These are phyloP conservation scores for Magnusiomyces tetraspermus DNA, from an alignment of 1,139 yeast species.

Conservation along the genomic window DNA sequence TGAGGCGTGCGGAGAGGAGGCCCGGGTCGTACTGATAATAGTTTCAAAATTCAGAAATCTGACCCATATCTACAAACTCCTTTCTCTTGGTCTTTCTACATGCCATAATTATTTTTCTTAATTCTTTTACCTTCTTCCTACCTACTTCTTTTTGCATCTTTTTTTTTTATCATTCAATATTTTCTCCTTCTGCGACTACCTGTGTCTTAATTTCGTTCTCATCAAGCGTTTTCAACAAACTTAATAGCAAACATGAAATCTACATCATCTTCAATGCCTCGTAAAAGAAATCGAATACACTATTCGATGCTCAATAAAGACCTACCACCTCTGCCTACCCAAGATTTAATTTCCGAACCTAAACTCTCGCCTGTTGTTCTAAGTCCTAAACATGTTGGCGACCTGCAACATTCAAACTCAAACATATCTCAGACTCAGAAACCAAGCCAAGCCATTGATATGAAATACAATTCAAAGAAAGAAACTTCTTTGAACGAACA, in stretches of 20 bases:
- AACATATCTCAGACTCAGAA: neutral
- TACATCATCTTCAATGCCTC: neutral
- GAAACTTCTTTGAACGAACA: too few species aligned
- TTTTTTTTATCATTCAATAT: neutral
- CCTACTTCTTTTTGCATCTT: neutral
- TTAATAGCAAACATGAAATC: neutral
- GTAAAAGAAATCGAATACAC: neutral
- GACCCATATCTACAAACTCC: too few species aligned
- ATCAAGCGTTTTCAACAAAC: neutral
- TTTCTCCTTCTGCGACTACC: neutral
- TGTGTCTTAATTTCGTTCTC: too few species aligned
- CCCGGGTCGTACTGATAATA: too few species aligned
- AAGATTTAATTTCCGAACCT: neutral
- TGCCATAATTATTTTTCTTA: neutral
- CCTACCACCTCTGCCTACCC: neutral
- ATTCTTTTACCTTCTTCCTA: neutral
- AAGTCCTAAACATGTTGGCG: neutral
- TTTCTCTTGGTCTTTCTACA: too few species aligned
- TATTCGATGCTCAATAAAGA: neutral
- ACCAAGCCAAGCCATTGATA: too few species aligned
- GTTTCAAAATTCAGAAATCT: too few species aligned
- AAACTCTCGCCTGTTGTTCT: neutral
- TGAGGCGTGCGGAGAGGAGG: too few species aligned
- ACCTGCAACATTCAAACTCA: neutral
- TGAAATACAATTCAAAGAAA: too few species aligned